Conservation (phyloP, 352 stramenopile genomes). For the Nothophytophthora sp. region DNA sequence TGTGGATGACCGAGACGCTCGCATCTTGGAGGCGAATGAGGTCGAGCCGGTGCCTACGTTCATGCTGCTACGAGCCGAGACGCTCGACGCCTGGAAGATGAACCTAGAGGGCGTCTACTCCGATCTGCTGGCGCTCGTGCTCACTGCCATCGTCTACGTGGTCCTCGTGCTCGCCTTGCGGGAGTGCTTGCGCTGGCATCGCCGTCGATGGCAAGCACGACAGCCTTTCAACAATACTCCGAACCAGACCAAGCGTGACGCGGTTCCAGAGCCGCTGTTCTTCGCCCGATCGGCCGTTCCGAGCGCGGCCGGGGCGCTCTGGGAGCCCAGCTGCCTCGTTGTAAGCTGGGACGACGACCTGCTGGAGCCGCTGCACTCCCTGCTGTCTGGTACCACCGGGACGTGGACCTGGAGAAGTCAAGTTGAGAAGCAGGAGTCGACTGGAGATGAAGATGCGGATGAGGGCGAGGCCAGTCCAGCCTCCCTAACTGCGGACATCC, state of each 20-base stretch:
- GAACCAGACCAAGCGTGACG: slow-evolving; percentile 8
- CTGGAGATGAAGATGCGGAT: not conserved
- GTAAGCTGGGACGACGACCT: slow-evolving; percentile 58
- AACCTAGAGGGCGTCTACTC: slow-evolving; percentile 56
- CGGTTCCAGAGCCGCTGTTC: slow-evolving; percentile 38
- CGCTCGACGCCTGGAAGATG: slow-evolving; percentile 60
- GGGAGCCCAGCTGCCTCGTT: slow-evolving; percentile 54
- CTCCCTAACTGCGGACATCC: slow-evolving; percentile 12
- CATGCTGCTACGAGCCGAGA: slow-evolving; percentile 57
- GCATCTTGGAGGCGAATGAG: slow-evolving; percentile 55
- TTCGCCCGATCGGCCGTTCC: slow-evolving; percentile 45
- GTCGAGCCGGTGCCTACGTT: slow-evolving; percentile 53
- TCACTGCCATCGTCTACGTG: slow-evolving; percentile 44
- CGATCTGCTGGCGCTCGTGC: slow-evolving; percentile 41
- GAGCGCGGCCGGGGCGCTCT: slow-evolving; percentile 47
- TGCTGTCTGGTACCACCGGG: slow-evolving; percentile 17
- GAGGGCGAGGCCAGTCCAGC: slow-evolving; percentile 11
- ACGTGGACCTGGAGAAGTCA: slow-evolving; percentile 17
- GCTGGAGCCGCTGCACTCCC: slow-evolving; percentile 27
- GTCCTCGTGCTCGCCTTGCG: slow-evolving; percentile 23
- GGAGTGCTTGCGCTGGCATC: slow-evolving; percentile 18
- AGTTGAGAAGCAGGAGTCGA: slow-evolving; percentile 12
- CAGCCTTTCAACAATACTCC: slow-evolving; percentile 13
- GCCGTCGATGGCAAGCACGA: slow-evolving; percentile 18
- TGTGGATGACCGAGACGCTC: slow-evolving; percentile 38